Evolutionary conservation across 192 early-diverging fungal genomes (phyloP), one percentile per base, ranked within the genome.

Genomic region (Coemansia sp.): DNA sequence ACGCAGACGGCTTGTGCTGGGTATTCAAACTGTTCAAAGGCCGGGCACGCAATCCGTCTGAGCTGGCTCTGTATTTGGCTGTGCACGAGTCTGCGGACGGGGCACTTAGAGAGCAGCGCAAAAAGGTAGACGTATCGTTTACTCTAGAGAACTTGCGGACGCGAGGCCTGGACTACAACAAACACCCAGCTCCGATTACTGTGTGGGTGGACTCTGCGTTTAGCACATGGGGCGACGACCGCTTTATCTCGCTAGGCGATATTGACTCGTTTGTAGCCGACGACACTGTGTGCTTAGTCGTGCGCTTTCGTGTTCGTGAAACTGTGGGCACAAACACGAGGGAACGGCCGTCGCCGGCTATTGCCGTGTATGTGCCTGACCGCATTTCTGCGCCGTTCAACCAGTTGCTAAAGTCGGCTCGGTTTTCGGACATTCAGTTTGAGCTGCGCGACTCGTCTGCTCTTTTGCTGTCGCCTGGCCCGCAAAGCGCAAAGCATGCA

Each of bases 11-110:
- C 20, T 51, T 81, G 49, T 68, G 72, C 65, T 81, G 78, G 78
- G 71, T 74, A 10, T 81, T 81, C 62, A 81, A 81, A 44, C 62
- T 81, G 21, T 81, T 81, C 63, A 81, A 81, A 52, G 78, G 78
- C 22, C 71, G 78, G 9, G 55, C 72, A 9, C 78, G 72, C 64
- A 81, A 64, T 20, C 78, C 78, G 28, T 28, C 37, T 53, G 72
- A 71, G 47, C 56, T 75, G 25, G 72, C 71, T 8, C 51, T 81
- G 34, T 74, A 75, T 26, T 65, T 81, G 10, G 72, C 78, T 0
- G 78, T 74, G 0, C 78, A 81, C 62, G 72, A 74, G 11, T 74
- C 78, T 9, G 60, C 68, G 1, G 57, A 66, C 2, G 67, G 66
- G 8, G 61, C 60, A 4, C 59, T 81, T 10, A 17, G 19, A 40